Percentiles rank a stretch among this genome's conserved stretches.
phyloP scores from a whole-genome alignment of 1,284 basidiomycete species.

The Ganoderma multipileum region DNA sequence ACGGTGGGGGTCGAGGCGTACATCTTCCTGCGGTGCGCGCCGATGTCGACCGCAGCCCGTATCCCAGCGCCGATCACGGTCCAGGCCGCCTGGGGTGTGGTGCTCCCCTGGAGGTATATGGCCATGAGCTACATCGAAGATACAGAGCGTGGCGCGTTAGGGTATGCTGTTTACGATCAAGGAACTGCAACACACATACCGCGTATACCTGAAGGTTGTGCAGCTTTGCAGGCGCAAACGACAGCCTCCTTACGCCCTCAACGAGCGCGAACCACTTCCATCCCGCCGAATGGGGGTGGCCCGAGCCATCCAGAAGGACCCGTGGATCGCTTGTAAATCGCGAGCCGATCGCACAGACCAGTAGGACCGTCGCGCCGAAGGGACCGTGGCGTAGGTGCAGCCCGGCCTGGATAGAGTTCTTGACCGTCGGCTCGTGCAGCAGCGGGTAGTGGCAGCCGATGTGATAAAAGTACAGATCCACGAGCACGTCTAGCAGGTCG shows the following conservation, averaged over 20 bases:
- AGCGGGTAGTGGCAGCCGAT: constrained; percentile 72
- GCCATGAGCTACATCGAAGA: neutral
- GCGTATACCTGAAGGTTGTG: constrained; percentile 72
- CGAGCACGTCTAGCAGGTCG: constrained; percentile 65
- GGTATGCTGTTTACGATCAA: too few relatives aligned
- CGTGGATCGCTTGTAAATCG: constrained; percentile 72
- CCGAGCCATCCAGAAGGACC: constrained; percentile 54
- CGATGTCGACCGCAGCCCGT: constrained; percentile 52
- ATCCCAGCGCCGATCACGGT: constrained; percentile 56
- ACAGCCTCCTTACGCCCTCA: constrained; percentile 58
- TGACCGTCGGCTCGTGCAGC: constrained; percentile 81
- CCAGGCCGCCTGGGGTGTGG: constrained; percentile 58
- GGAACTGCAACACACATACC: constrained; percentile 22
- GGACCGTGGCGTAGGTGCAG: constrained; percentile 61
- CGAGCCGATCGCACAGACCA: constrained; percentile 79
- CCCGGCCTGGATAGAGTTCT: constrained; percentile 57
- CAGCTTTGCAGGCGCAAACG: constrained; percentile 63
- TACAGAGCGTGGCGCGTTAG: too few relatives aligned
- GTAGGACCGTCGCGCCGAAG: constrained; percentile 75
- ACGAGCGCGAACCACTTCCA: constrained; percentile 79
- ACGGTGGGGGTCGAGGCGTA: constrained; percentile 37
- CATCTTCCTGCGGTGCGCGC: constrained; percentile 47
- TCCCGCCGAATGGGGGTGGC: constrained; percentile 65
- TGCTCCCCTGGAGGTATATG: constrained; percentile 48
- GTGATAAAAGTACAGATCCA: constrained; percentile 73